Percentiles rank a stretch among this genome's conserved stretches.
Evolutionary conservation across 2,329 filamentous ascomycete genomes (phyloP).

Genomic region (Elsinoe ampelina): DNA sequence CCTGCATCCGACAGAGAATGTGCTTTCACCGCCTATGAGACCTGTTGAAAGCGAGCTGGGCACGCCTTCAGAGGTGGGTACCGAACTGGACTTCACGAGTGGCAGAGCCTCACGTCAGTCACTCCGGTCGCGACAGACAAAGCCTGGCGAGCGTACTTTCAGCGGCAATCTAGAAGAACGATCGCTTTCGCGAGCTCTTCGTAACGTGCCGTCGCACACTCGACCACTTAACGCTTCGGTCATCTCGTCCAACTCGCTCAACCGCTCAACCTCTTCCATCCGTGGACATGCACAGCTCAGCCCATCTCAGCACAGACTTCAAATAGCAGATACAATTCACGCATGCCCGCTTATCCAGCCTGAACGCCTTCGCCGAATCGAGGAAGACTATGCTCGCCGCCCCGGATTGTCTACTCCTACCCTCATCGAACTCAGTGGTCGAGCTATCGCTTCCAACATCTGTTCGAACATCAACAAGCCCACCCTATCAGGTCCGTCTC

Average conservation of each 20-base stretch:
- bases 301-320: background rate
- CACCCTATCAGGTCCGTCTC: conserved; percentile 21
- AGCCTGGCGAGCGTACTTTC: background rate
- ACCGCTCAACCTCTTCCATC: conserved; percentile 16
- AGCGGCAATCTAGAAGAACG: conserved; percentile 7
- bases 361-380: conserved; percentile 74
- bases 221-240: conserved; percentile 10
- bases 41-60: conserved; percentile 23
- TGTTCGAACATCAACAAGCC: conserved; percentile 34
- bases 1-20: conserved; percentile 82
- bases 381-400: conserved; percentile 82
- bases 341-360: conserved; percentile 49
- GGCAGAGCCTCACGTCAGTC: conserved; percentile 23
- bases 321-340: conserved; percentile 33
- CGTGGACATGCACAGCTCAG: conserved; percentile 1
- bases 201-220: conserved; percentile 5
- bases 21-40: conserved; percentile 52
- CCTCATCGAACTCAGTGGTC: conserved; percentile 83
- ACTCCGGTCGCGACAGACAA: conserved; percentile 13
- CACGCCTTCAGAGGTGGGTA: conserved; percentile 27
- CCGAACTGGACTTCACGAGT: conserved; percentile 27
- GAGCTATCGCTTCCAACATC: conserved; percentile 78
- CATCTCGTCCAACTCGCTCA: conserved; percentile 27
- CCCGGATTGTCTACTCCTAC: conserved; percentile 80
- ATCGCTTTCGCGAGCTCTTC: conserved; percentile 9